Base-by-base conservation (phyloP, 495 filamentous ascomycete genomes). In the Penicillium alfredii region DNA sequence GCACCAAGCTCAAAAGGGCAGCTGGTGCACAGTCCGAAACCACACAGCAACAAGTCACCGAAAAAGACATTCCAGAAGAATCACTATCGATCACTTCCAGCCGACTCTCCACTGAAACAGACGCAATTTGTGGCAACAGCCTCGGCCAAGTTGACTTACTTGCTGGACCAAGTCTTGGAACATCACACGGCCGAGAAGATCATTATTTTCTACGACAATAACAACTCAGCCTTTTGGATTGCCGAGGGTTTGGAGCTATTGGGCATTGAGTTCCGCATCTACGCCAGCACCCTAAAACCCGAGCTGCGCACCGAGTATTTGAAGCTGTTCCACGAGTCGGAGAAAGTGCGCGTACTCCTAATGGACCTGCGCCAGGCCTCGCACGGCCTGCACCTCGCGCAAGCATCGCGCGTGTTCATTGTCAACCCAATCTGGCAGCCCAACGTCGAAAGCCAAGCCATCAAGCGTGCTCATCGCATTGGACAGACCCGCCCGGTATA, bases 291-390 rank as follows among this genome's bases (percentile, higher is more conserved):
- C 0, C 63, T 94, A 2, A 74, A 70, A 12, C 56, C 75, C 6
- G 60, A 68, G 1, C 72, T 74, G 5, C 72, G 80, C 20, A 74
- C 81, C 0, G 69, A 81, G 40, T 90, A 94, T 49, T 76, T 95
- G 6, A 70, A 76, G 0, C 71, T 79, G 0, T 97, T 97, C 62
- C 85, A 86, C 41, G 64, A 78, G 19, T 77, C 74, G 6, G 63
- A 73, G 2, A 62, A 63, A 8, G 61, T 72, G 26, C 78, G 85
- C 0, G 84, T 96, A 1, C 64, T 97, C 0, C 68, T 96, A 4
- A 96, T 97, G 86, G 86, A 94, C 51, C 76, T 95, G 13, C 73
- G 72, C 2, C 84, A 92, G 54, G 88, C 88, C 10, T 87, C 90
- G 3, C 86, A 86, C 40, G 90, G 90, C 0, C 68, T 97, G 0